Percentiles rank a stretch among this genome's conserved stretches.
These are phyloP conservation scores for Eleusine coracana DNA, from an alignment of 176 grass and related monocot genomes.

Conservation along the genomic window DNA sequence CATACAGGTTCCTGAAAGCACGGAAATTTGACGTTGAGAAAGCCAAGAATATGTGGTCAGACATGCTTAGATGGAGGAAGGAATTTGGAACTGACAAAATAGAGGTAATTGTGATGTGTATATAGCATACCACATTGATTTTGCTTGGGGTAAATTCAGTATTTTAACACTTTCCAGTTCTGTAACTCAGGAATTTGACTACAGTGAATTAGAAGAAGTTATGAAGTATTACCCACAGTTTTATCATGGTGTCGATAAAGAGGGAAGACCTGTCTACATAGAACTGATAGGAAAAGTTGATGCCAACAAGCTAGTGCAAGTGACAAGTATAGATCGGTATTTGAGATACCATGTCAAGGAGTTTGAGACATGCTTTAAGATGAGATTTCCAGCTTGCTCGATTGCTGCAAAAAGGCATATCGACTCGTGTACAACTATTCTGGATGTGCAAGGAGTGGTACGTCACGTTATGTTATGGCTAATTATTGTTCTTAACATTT, in stretches of 20 bases:
- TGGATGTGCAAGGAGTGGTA: conserved; percentile 96
- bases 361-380: conserved; percentile 69
- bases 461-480: conserved; percentile 24
- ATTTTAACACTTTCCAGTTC: conserved; percentile 2
- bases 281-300: conserved; percentile 89
- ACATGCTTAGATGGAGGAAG: conserved; percentile 92
- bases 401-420: conserved; percentile 71
- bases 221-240: conserved; percentile 82
- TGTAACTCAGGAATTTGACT: conserved; percentile 71
- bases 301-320: conserved; percentile 75
- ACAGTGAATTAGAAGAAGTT: conserved; percentile 71
- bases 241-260: conserved; percentile 94
- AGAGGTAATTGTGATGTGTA: conserved; percentile 47
- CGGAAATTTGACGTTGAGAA: conserved; percentile 85
- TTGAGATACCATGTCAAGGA: conserved; percentile 89
- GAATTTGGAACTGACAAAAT: conserved; percentile 84
- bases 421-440: conserved; percentile 79
- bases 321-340: conserved; percentile 83
- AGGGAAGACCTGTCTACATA: conserved; percentile 87
- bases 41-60: conserved; percentile 89
- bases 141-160: conserved; percentile 31
- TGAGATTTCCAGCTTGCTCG: conserved; percentile 91
- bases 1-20: conserved; percentile 79
- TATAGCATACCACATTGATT: conserved; percentile 19
- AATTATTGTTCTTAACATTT: conserved; percentile 26